These are phyloP conservation scores for Colletotrichum lindemuthianum DNA, from an alignment of 2,329 filamentous ascomycete species.

Conservation along the genomic window DNA sequence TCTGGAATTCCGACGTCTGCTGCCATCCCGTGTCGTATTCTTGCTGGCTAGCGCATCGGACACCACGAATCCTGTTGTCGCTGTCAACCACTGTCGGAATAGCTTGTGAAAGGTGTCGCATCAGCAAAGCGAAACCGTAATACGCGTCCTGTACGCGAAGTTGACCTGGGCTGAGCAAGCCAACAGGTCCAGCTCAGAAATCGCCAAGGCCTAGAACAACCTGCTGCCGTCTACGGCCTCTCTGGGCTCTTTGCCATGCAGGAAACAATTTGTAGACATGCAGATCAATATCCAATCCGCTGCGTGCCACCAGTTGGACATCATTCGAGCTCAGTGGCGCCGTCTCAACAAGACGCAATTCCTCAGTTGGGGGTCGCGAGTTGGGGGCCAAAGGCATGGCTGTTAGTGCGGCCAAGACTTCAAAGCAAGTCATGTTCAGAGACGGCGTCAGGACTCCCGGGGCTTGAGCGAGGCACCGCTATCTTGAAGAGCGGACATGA, in stretches of 20 bases:
- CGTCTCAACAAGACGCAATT: slow-evolving; percentile 19
- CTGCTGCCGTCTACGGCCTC: background rate
- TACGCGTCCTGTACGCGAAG: background rate
- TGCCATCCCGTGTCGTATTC: slow-evolving; percentile 9
- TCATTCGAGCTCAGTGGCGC: slow-evolving; percentile 25
- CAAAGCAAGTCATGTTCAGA: background rate
- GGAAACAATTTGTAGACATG: slow-evolving; percentile 14
- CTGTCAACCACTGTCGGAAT: background rate
- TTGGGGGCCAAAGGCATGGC: background rate
- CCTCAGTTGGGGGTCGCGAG: slow-evolving; percentile 1
- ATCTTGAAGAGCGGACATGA: slow-evolving; percentile 9
- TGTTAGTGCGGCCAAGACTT: background rate
- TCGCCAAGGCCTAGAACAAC: background rate
- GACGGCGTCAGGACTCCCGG: slow-evolving; percentile 8
- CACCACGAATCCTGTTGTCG: background rate
- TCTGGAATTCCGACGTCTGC: slow-evolving; percentile 9
- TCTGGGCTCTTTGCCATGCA: slow-evolving; percentile 9
- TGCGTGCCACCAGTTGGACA: slow-evolving; percentile 14
- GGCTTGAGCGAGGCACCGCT: slow-evolving; percentile 22
- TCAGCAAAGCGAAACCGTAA: background rate
- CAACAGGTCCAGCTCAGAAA: background rate
- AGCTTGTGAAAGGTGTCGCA: background rate
- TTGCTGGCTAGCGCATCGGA: slow-evolving; percentile 8
- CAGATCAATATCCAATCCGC: slow-evolving; percentile 16
- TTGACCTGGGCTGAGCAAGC: slow-evolving; percentile 1